Evolutionary conservation across 371 early-diverging fungal species (phyloP).

Genomic region (Mortierella sp.): DNA sequence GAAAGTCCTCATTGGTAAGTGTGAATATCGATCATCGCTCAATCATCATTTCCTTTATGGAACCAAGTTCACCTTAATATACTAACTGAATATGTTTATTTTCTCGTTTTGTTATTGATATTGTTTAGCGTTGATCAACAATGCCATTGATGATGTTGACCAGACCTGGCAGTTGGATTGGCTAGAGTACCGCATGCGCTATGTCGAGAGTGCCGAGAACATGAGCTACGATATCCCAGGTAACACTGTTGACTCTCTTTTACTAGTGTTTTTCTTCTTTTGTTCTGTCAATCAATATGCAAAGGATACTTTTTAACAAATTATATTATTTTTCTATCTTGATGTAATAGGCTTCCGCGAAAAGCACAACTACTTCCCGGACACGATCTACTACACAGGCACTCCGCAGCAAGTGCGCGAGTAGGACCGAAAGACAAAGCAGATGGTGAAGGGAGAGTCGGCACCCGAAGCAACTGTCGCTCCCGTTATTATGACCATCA

Average conservation of each 20-base stretch:
- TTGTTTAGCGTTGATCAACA: slow-evolving; percentile 19
- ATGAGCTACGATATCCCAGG: slow-evolving; percentile 17
- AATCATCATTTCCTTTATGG: no score
- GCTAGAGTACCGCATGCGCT: background rate
- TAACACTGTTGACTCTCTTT: no score
- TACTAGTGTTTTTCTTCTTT: no score
- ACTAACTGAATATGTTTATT: no score
- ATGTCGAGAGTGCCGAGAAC: slow-evolving; percentile 18
- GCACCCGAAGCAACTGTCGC: background rate
- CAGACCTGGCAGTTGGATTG: slow-evolving; percentile 1
- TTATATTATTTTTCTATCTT: no score
- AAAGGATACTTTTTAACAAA: no score
- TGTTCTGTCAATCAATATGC: no score
- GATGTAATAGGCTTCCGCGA: background rate
- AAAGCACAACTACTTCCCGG: background rate
- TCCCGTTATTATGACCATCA: background rate
- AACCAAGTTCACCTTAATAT: no score
- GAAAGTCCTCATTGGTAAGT: slow-evolving; percentile 35
- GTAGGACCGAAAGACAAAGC: background rate
- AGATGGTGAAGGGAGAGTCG: background rate
- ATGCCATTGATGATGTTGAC: background rate
- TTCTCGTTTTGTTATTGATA: background rate
- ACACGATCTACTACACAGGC: background rate
- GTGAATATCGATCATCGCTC: no score
- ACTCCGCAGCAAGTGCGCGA: background rate